Conservation (phyloP, 2,329 filamentous ascomycete species). For the Pseudogymnoascus pannorum region DNA sequence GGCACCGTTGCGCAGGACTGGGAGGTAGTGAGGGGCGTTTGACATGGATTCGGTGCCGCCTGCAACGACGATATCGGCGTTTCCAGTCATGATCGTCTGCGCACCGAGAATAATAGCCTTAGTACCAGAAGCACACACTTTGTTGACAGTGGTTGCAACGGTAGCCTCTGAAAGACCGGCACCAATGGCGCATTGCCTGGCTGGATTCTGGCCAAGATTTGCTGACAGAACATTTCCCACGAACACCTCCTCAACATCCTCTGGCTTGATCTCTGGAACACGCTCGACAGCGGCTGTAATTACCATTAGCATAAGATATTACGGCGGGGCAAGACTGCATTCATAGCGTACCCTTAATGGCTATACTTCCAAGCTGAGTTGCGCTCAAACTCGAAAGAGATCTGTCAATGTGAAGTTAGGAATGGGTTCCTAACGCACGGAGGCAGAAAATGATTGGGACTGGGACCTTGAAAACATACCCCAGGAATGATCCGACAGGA, state of each 20-base stretch:
- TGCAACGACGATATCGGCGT: constrained; percentile 84
- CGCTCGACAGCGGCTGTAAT: constrained; percentile 67
- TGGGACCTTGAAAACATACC: constrained; percentile 46
- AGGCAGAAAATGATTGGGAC: constrained; percentile 58
- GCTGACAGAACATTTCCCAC: constrained; percentile 97
- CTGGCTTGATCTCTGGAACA: constrained; percentile 75
- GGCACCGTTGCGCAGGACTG: constrained; percentile 73
- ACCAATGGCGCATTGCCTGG: constrained; percentile 84
- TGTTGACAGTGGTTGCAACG: constrained; percentile 92
- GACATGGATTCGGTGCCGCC: constrained; percentile 98
- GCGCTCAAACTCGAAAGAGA: constrained; percentile 83
- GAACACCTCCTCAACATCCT: constrained; percentile 92
- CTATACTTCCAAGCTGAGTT: constrained; percentile 77
- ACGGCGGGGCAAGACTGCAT: neutral
- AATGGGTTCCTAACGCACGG: constrained; percentile 14
- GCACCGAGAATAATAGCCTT: constrained; percentile 93
- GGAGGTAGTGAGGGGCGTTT: constrained; percentile 92
- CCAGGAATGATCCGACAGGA: constrained; percentile 88
- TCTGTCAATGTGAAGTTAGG: constrained; percentile 38
- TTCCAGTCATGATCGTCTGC: constrained; percentile 96
- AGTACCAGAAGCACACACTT: constrained; percentile 92
- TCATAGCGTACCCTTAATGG: constrained; percentile 69
- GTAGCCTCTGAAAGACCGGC: constrained; percentile 76
- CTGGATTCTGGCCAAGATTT: constrained; percentile 91
- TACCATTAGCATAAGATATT: constrained; percentile 14